Percentiles rank a stretch among this genome's conserved stretches.
These are phyloP conservation scores for Ceriops zippeliana DNA, from an alignment of 345 rosid genomes.

Conservation along the genomic window DNA sequence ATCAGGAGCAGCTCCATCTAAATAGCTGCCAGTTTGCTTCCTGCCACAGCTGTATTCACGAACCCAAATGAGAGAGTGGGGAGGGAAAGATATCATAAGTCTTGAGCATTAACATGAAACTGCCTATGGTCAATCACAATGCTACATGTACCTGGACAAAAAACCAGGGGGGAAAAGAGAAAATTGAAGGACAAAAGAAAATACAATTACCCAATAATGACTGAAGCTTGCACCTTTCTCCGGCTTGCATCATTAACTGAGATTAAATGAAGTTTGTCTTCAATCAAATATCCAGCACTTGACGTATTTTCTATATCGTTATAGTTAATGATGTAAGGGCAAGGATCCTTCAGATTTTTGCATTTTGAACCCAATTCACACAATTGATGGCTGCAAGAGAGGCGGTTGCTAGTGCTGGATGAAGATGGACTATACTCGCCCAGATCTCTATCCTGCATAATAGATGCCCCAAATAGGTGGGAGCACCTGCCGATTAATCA, in stretches of 20 bases:
- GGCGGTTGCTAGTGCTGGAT: slow-evolving; percentile 23
- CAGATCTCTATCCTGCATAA: slow-evolving; percentile 33
- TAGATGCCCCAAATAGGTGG: slow-evolving; percentile 30
- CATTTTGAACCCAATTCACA: slow-evolving; percentile 23
- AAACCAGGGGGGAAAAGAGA: not conserved
- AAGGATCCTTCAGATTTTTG: slow-evolving; percentile 24
- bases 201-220: slow-evolving; percentile 12
- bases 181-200: not conserved
- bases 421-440: slow-evolving; percentile 23
- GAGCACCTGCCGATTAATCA: slow-evolving; percentile 27
- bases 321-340: slow-evolving; percentile 25
- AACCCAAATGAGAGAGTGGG: not conserved
- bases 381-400: slow-evolving; percentile 25
- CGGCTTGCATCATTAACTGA: slow-evolving; percentile 4
- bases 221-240: slow-evolving; percentile 14
- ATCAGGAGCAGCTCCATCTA: slow-evolving; percentile 25
- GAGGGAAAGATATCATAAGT: not conserved
- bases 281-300: slow-evolving; percentile 23
- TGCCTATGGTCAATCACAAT: not conserved
- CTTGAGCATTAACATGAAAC: not conserved
- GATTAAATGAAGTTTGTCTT: slow-evolving; percentile 13
- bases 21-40: slow-evolving; percentile 22
- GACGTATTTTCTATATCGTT: slow-evolving; percentile 13
- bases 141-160: not conserved
- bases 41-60: slow-evolving; percentile 13